Evolutionary conservation across 2,329 filamentous ascomycete species (phyloP), one percentile per base, ranked within the genome.

Genomic region (Coniochaeta sp.): DNA sequence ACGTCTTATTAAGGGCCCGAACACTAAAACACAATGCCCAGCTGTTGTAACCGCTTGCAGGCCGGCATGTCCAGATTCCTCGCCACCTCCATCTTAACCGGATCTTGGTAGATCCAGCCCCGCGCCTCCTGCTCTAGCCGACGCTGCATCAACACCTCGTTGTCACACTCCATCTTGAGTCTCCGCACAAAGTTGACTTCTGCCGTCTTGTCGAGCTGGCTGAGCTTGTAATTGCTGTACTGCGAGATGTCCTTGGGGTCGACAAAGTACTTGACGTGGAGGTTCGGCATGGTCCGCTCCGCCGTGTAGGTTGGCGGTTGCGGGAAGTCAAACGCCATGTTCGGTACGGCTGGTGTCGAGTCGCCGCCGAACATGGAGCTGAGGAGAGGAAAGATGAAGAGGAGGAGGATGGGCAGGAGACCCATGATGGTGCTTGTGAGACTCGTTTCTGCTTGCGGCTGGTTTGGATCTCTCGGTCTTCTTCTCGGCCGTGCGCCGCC

Each of bases 41-140:
- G 67, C 34, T 70, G 73, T 52, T 77, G 72, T 62, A 87, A 71
- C 63, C 81, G 75, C 62, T 78, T 73, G 68, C 85, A 88, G 59
- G 78, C 77, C 17, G 77, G 76, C 77, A 79, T 81, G 62, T 78
- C 75, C 63, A 76, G 81, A 19, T 74, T 73, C 36, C 80, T 74
- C 33, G 93, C 93, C 61, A 85, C 74, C 63, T 87, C 83, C 85
- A 96, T 85, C 78, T 91, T 92, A 63, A 88, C 87, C 58, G 86
- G 80, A 68, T 97, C 91, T 60, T 87, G 85, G 72, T 86, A 92
- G 70, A 96, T 91, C 89, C 92, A 96, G 3, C 93, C 93, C 67
- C 89, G 86, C 0, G 93, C 92, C 56, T 90, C 88, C 64, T 96
- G 86, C 63, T 87, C 79, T 73, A 92, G 78, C 64, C 86, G 80